Evolutionary conservation across 805 yeast species (phyloP).

Genomic region (Suhomyces xylopsoci): DNA sequence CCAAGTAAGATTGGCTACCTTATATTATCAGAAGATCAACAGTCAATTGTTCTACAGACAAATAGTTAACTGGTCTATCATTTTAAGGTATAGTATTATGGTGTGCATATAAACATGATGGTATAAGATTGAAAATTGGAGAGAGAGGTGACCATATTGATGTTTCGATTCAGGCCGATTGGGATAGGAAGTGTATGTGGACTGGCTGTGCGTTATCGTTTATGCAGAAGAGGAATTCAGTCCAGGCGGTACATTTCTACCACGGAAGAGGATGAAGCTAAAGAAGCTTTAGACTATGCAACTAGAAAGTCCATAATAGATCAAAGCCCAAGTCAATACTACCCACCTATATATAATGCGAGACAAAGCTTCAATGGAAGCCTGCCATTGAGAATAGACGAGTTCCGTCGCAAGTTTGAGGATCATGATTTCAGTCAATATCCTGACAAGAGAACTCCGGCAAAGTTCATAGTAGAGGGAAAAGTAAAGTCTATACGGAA

Average conservation of each 20-base stretch:
- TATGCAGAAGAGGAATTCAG: neutral
- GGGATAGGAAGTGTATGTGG: neutral
- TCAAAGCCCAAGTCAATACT: conserved; percentile 10
- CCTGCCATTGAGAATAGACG: conserved; percentile 33
- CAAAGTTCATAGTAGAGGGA: conserved; percentile 43
- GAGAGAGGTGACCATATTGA: neutral
- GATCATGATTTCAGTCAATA: conserved; percentile 14
- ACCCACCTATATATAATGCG: conserved; percentile 18
- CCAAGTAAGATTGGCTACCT: neutral
- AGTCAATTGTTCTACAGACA: neutral
- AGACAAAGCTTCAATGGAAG: conserved; percentile 6
- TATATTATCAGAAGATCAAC: too few species aligned
- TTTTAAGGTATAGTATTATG: neutral
- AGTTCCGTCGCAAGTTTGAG: conserved; percentile 32
- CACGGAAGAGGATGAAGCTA: conserved; percentile 1
- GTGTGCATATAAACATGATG: neutral
- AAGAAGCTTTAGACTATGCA: conserved; percentile 15
- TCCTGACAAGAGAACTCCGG: conserved; percentile 7
- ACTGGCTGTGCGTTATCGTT: neutral
- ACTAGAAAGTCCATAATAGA: conserved; percentile 16
- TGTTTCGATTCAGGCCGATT: neutral
- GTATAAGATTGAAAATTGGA: neutral
- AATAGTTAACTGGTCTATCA: too few species aligned
- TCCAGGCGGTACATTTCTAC: neutral
- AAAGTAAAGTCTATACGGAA: conserved; percentile 55